A percentile compares a stretch with the other conserved stretches of the same genome.
phyloP scores from a whole-genome alignment of 352 stramenopile genomes.

The Globisporangium alternatum region DNA sequence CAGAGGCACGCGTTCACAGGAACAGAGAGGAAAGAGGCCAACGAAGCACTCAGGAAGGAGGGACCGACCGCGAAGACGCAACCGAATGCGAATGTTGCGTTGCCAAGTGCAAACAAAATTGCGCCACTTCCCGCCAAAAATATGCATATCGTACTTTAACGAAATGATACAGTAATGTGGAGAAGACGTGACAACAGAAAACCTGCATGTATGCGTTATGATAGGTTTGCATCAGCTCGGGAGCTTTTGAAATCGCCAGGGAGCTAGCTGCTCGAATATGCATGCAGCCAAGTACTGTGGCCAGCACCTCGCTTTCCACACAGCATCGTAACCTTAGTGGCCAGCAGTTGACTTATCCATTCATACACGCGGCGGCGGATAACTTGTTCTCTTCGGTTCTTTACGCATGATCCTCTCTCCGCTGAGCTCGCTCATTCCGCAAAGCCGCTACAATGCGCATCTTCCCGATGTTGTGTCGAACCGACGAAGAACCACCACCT shows the following conservation, averaged over 20 bases:
- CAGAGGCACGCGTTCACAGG: not conserved
- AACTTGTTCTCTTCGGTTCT: no score
- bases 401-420: no score
- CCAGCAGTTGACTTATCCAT: no score
- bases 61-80: not conserved
- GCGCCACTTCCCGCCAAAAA: slow-evolving; percentile 13
- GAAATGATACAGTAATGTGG: not conserved
- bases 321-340: not conserved
- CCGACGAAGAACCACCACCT: not conserved
- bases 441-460: no score
- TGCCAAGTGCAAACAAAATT: slow-evolving; percentile 7
- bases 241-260: no score
- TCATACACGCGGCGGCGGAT: no score
- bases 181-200: not conserved
- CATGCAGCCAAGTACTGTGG: no score
- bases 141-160: slow-evolving; percentile 4
- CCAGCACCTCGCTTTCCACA: not conserved
- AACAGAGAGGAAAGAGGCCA: not conserved
- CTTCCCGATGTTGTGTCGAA: not conserved
- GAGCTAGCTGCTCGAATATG: not conserved
- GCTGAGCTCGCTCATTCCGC: no score
- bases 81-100: slow-evolving; percentile 2
- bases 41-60: not conserved
- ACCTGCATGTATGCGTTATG: not conserved
- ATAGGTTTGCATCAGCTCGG: not conserved